Evolutionary conservation across 768 basidiomycete species (phyloP).

Genomic region (Tulasnella sp.): DNA sequence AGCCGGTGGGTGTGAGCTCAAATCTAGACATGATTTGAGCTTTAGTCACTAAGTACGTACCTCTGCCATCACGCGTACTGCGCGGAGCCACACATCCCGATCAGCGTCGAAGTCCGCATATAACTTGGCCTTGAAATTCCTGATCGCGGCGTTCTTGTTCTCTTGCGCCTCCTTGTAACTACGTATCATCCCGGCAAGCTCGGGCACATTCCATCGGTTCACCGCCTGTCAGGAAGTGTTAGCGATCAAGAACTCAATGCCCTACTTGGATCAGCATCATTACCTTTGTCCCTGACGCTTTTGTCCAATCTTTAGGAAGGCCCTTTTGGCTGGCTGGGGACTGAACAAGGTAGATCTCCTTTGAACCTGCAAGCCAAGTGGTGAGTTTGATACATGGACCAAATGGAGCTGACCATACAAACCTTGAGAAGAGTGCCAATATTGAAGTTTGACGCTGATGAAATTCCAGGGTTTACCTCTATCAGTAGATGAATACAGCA

Average conservation of each 20-base stretch:
- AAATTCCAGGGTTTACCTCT: not conserved
- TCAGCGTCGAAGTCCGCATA: conserved; percentile 77
- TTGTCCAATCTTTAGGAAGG: conserved; percentile 78
- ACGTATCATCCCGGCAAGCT: conserved; percentile 60
- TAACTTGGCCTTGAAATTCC: conserved; percentile 69
- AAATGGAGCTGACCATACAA: too few relatives aligned
- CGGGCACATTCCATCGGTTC: conserved; percentile 66
- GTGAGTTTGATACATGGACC: too few relatives aligned
- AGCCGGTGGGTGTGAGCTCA: not conserved
- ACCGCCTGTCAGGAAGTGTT: conserved; percentile 39
- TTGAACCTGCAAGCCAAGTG: conserved; percentile 46
- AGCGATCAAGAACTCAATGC: not conserved
- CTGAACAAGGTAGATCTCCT: conserved; percentile 91
- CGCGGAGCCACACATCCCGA: conserved; percentile 70
- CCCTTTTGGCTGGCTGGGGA: conserved; percentile 47
- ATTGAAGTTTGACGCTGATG: conserved; percentile 41
- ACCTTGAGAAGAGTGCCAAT: conserved; percentile 56
- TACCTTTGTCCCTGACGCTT: conserved; percentile 72
- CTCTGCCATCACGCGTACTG: conserved; percentile 78
- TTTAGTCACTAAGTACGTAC: not conserved
- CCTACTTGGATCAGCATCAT: conserved; percentile 11
- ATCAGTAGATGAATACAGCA: not conserved
- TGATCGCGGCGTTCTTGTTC: conserved; percentile 66
- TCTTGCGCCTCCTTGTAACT: conserved; percentile 90
- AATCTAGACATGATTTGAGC: not conserved